Conservation (phyloP, 176 grass and related monocot genomes). For the Paspalum notatum region DNA sequence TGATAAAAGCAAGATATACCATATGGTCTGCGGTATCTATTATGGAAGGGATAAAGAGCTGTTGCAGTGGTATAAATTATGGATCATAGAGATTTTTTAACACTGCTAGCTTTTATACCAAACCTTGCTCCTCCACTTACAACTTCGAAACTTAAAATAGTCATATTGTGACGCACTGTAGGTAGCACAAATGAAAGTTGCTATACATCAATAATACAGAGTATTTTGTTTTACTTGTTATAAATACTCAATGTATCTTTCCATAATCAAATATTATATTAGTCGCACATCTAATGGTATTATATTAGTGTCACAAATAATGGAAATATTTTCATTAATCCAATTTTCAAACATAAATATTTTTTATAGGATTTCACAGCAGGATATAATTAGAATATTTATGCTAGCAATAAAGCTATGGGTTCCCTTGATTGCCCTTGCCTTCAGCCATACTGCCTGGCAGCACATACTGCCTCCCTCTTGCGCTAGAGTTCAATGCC, state of each 20-base stretch:
- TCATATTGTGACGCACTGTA: background rate
- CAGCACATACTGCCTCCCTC: background rate
- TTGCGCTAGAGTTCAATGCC: background rate
- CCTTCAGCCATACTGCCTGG: background rate
- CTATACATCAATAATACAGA: background rate
- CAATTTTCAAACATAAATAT: background rate
- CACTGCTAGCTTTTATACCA: background rate
- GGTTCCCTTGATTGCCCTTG: background rate
- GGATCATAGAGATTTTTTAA: background rate
- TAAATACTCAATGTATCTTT: background rate
- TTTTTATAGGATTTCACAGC: background rate
- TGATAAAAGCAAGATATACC: background rate
- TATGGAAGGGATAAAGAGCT: background rate
- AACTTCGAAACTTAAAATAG: background rate
- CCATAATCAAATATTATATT: background rate
- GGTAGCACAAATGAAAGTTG: background rate
- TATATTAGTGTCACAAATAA: background rate
- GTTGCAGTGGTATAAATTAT: background rate
- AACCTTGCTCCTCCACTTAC: background rate
- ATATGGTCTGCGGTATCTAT: background rate
- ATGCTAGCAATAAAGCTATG: background rate
- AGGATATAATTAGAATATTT: no score
- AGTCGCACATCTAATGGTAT: background rate
- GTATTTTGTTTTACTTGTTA: slow-evolving; percentile 15
- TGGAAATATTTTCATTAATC: background rate